A percentile compares a stretch with the other conserved stretches of the same genome.
Conservation (phyloP, 805 yeast species). For the Ogataea neopini region DNA sequence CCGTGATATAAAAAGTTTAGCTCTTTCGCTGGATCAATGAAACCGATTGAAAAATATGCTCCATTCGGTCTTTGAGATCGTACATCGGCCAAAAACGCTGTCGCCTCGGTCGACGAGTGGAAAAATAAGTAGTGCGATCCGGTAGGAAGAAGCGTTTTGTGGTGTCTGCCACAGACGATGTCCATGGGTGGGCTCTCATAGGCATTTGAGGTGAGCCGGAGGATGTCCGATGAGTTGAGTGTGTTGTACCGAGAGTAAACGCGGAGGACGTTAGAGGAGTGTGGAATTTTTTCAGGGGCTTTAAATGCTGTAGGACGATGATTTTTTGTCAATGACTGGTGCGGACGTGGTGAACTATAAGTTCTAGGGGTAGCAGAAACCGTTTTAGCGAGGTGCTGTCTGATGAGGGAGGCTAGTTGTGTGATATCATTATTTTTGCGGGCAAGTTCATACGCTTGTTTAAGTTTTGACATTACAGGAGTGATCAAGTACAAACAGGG, state of each 20-base stretch:
- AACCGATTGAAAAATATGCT: conserved; percentile 44
- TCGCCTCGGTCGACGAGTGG: conserved; percentile 47
- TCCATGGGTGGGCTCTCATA: conserved; percentile 32
- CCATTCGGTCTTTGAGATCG: conserved; percentile 50
- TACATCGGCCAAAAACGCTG: conserved; percentile 53
- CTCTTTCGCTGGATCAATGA: conserved; percentile 38
- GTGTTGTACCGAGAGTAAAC: conserved; percentile 42
- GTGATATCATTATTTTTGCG: conserved; percentile 8
- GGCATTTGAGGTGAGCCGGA: conserved; percentile 32
- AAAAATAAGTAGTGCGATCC: conserved; percentile 58
- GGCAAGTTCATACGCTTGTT: conserved; percentile 7
- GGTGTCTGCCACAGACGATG: conserved; percentile 53
- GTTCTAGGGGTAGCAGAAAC: neutral
- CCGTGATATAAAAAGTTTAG: conserved; percentile 23
- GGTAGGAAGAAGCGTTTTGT: conserved; percentile 42
- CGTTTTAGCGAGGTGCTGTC: neutral
- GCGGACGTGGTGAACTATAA: no score
- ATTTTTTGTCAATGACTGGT: no score
- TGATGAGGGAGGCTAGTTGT: conserved; percentile 4
- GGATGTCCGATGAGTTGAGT: conserved; percentile 42
- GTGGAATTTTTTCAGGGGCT: no score
- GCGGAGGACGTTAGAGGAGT: conserved; percentile 37
- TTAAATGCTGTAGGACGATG: no score
- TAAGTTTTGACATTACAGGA: no score
- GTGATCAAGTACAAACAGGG: no score